Evolutionary conservation across 2,329 filamentous ascomycete genomes (phyloP).

Genomic region (Neoascochyta sp.): DNA sequence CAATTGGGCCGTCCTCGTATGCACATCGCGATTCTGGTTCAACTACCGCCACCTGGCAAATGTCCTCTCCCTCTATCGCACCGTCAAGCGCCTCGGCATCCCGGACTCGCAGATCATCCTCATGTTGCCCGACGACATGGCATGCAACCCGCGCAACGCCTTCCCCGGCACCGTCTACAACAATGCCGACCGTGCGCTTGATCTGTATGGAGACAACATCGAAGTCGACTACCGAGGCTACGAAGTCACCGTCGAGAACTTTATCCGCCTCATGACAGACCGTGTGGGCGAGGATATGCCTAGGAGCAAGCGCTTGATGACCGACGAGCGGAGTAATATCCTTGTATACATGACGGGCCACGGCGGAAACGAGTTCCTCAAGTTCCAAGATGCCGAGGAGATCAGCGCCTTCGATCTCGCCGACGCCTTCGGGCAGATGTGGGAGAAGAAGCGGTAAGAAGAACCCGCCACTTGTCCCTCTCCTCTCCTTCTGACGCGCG

Average conservation of each 20-base stretch:
- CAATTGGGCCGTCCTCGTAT: conserved; percentile 99
- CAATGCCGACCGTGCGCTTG: conserved; percentile 91
- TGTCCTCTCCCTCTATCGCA: conserved; percentile 94
- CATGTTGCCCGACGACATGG: conserved; percentile 99
- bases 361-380: conserved; percentile 94
- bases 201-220: conserved; percentile 97
- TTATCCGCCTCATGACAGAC: conserved; percentile 91
- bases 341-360: conserved; percentile 99
- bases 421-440: conserved; percentile 98
- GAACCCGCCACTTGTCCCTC: background rate
- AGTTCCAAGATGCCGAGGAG: conserved; percentile 97
- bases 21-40: conserved; percentile 99
- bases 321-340: conserved; percentile 93
- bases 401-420: conserved; percentile 95
- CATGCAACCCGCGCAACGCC: conserved; percentile 96
- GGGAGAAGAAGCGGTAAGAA: conserved; percentile 90
- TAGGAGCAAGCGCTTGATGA: conserved; percentile 86
- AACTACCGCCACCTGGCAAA: conserved; percentile 99
- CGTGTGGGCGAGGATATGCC: conserved; percentile 93
- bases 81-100: conserved; percentile 94
- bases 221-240: conserved; percentile 98
- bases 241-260: conserved; percentile 98
- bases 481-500: conserved; percentile 1
- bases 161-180: conserved; percentile 98
- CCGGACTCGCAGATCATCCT: conserved; percentile 98